These are phyloP conservation scores for Kalanchoe fedtschenkoi DNA, from an alignment of 164 flowering plant genomes.

Conservation along the genomic window DNA sequence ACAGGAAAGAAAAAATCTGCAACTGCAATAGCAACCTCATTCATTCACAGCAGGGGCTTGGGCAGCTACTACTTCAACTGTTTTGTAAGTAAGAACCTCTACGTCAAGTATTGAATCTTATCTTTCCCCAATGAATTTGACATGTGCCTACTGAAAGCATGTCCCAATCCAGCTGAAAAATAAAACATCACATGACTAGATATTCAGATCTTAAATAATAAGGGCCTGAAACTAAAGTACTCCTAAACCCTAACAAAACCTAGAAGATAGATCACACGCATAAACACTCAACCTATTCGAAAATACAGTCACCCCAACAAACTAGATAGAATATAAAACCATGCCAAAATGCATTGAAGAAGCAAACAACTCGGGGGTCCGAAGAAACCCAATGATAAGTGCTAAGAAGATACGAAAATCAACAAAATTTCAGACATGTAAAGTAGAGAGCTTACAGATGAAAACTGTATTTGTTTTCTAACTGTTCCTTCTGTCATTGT, in stretches of 20 bases:
- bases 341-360: neutral
- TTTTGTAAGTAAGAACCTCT: conserved; percentile 34
- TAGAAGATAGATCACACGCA: neutral
- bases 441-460: no score
- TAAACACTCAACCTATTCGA: neutral
- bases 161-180: conserved; percentile 14
- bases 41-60: conserved; percentile 58
- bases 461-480: no score
- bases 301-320: neutral
- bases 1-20: conserved; percentile 70
- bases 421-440: no score
- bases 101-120: conserved; percentile 34
- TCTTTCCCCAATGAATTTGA: conserved; percentile 52
- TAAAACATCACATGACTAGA: conserved; percentile 11
- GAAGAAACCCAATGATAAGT: neutral
- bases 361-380: neutral
- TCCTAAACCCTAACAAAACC: conserved; percentile 3
- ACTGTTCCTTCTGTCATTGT: no score
- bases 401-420: neutral
- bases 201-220: neutral
- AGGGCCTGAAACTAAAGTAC: neutral
- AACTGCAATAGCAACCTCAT: conserved; percentile 83
- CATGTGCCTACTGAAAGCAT: conserved; percentile 28
- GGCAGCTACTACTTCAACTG: conserved; percentile 30
- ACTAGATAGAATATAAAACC: neutral